phyloP scores from a whole-genome alignment of 441 rosid genomes.

The Aleurites moluccanus region DNA sequence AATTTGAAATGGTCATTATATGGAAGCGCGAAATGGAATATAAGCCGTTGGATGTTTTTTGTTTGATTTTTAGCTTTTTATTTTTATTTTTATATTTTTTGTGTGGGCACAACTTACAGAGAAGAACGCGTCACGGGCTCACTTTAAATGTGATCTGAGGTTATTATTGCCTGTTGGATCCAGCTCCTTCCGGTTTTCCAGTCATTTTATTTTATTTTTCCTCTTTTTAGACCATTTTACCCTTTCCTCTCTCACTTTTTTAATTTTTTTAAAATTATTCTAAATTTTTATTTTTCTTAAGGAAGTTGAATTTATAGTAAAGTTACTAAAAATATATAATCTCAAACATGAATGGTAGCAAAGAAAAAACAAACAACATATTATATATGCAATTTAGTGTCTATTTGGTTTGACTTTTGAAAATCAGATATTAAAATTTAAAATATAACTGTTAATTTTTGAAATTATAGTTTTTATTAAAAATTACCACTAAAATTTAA shows the following conservation, averaged over 20 bases:
- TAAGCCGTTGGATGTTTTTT: constrained; percentile 42
- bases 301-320: not conserved
- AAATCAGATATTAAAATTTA: no score
- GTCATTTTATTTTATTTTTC: constrained; percentile 8
- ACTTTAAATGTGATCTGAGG: not conserved
- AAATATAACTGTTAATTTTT: no score
- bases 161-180: constrained; percentile 2
- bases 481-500: no score
- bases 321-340: no score
- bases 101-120: constrained; percentile 20
- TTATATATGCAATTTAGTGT: no score
- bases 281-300: not conserved
- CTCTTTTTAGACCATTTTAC: not conserved
- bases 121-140: constrained; percentile 29
- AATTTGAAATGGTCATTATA: constrained; percentile 5
- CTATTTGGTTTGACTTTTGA: no score
- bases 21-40: constrained; percentile 13
- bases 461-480: no score
- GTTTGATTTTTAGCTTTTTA: no score
- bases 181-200: constrained; percentile 23
- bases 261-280: not conserved
- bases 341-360: no score
- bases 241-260: no score
- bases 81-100: not conserved
- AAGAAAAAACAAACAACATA: no score